Conservation (phyloP, 129 eudicot genomes). For the Calendula officinalis region DNA sequence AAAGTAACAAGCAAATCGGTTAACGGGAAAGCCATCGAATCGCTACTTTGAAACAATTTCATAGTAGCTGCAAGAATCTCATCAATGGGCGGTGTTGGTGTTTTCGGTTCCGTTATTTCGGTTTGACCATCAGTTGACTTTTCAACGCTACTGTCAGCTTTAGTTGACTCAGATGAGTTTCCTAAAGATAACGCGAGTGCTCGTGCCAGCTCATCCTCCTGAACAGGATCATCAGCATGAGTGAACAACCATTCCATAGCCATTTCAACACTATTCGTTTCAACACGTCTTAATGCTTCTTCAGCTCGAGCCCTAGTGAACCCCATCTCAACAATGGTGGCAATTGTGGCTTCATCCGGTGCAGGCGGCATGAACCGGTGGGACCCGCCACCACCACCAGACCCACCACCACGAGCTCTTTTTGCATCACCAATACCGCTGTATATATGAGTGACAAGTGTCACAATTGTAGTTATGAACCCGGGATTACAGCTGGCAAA, state of each 20-base stretch:
- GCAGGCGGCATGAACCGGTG: conserved; percentile 84
- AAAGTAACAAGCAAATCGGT: conserved; percentile 84
- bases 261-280: conserved; percentile 94
- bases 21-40: conserved; percentile 73
- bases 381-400: conserved; percentile 52
- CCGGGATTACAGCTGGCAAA: conserved; percentile 70
- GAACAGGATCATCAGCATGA: conserved; percentile 93
- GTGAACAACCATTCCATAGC: conserved; percentile 98
- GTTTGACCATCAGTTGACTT: conserved; percentile 51
- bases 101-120: conserved; percentile 61
- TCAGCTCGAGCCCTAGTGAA: conserved; percentile 94
- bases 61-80: conserved; percentile 80
- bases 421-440: conserved; percentile 84
- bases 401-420: conserved; percentile 51
- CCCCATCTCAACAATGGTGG: conserved; percentile 98
- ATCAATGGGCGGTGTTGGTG: conserved; percentile 82
- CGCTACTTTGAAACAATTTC: conserved; percentile 81
- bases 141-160: conserved; percentile 56
- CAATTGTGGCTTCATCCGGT: conserved; percentile 90
- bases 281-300: conserved; percentile 94
- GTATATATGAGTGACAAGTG: conserved; percentile 77
- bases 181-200: conserved; percentile 97
- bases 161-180: conserved; percentile 71
- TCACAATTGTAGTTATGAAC: conserved; percentile 60
- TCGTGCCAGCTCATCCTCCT: conserved; percentile 92